Percentiles rank a stretch among this genome's conserved stretches.
phyloP scores from a whole-genome alignment of 2,329 filamentous ascomycete species.

The Capronia americana region DNA sequence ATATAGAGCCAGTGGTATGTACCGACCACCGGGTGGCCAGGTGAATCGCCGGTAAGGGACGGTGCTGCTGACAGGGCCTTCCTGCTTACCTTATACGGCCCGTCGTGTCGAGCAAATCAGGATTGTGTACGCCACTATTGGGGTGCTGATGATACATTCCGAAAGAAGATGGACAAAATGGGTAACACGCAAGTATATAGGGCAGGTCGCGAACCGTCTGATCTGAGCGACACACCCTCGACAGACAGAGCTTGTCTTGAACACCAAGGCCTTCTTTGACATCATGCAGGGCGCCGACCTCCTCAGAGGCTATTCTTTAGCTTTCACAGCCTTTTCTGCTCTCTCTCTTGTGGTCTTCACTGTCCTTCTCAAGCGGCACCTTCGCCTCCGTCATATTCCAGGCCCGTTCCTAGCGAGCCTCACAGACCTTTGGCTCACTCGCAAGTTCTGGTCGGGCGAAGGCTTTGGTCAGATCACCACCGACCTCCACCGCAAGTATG shows the following conservation, averaged over 20 bases:
- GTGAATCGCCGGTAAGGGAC: background rate
- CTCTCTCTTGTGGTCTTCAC: background rate
- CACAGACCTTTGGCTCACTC: slow-evolving; percentile 77
- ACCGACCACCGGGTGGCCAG: background rate
- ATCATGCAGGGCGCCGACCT: background rate
- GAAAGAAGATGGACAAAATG: background rate
- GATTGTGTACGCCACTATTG: background rate
- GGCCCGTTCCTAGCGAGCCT: slow-evolving; percentile 71
- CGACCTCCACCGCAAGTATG: slow-evolving; percentile 29
- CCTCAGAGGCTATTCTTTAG: slow-evolving; percentile 4
- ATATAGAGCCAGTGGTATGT: background rate
- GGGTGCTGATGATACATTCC: background rate
- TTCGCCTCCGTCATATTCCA: slow-evolving; percentile 50
- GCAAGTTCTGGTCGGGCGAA: slow-evolving; percentile 16
- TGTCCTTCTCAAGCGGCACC: slow-evolving; percentile 10
- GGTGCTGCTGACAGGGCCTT: background rate
- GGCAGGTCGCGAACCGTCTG: background rate
- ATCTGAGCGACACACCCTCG: background rate
- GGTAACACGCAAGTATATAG: background rate
- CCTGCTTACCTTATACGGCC: background rate
- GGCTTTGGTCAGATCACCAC: slow-evolving; percentile 13
- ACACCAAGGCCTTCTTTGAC: background rate
- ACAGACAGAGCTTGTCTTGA: background rate
- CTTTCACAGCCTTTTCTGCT: slow-evolving; percentile 6
- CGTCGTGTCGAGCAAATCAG: background rate